Percentiles rank a stretch among this genome's conserved stretches.
Evolutionary conservation across 805 yeast species (phyloP).

Genomic region (Candida namnaoensis): DNA sequence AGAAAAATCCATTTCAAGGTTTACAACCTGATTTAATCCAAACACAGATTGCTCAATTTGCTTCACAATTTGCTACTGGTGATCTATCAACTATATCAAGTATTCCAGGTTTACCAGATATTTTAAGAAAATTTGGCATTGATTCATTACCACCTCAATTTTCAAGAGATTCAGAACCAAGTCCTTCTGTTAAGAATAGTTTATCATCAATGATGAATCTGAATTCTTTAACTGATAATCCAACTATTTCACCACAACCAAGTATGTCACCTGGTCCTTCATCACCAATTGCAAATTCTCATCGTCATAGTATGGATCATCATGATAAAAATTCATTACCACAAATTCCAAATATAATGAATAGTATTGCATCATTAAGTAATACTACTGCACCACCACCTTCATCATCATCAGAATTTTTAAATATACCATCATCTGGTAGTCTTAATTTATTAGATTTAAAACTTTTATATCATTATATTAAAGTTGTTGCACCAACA

Average conservation of each 20-base stretch:
- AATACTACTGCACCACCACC: not conserved
- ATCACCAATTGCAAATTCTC: slow-evolving; percentile 13
- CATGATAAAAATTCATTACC: slow-evolving; percentile 1
- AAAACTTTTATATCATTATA: slow-evolving; percentile 79
- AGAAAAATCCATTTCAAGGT: too few species aligned
- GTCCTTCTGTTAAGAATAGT: slow-evolving; percentile 6
- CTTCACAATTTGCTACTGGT: slow-evolving; percentile 7
- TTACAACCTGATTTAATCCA: too few species aligned
- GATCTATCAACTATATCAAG: slow-evolving; percentile 15
- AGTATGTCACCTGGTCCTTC: slow-evolving; percentile 17
- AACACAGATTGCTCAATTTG: slow-evolving; percentile 19
- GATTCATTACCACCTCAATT: slow-evolving; percentile 1
- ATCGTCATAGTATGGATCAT: not conserved
- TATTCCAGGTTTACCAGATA: slow-evolving; percentile 1
- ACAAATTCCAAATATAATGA: slow-evolving; percentile 5
- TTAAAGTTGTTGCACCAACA: slow-evolving; percentile 76
- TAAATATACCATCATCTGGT: slow-evolving; percentile 14
- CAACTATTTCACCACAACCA: slow-evolving; percentile 22
- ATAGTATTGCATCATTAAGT: slow-evolving; percentile 3
- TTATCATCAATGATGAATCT: slow-evolving; percentile 15
- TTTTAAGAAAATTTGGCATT: slow-evolving; percentile 2
- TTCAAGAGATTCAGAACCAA: slow-evolving; percentile 4
- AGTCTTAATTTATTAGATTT: slow-evolving; percentile 66
- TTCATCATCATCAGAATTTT: slow-evolving; percentile 4
- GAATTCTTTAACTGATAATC: slow-evolving; percentile 17